Conservation (phyloP, 2,329 filamentous ascomycete species). For the Colletotrichum spinosum region DNA sequence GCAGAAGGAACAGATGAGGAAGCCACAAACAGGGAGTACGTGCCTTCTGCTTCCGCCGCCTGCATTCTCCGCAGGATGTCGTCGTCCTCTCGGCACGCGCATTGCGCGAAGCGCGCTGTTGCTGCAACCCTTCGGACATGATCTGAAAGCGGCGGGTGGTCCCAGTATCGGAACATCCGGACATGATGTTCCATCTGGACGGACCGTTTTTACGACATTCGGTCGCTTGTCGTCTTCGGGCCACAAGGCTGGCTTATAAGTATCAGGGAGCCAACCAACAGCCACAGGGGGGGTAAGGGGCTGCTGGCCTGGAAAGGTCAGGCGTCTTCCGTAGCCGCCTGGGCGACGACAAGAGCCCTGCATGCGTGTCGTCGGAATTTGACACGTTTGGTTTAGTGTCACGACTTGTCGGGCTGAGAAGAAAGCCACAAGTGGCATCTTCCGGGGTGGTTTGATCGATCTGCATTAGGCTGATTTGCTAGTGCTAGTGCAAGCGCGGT, state of each 20-base stretch:
- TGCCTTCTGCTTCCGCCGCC: constrained; percentile 65
- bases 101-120: constrained; percentile 41
- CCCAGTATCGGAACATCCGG: constrained; percentile 13
- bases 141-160: constrained; percentile 26
- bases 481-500: constrained; percentile 5
- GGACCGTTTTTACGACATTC: constrained; percentile 18
- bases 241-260: constrained; percentile 34
- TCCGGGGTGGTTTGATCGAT: constrained; percentile 27
- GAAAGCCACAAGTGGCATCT: constrained; percentile 32
- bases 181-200: constrained; percentile 26
- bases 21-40: constrained; percentile 13
- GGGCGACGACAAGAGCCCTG: constrained; percentile 26
- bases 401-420: constrained; percentile 16
- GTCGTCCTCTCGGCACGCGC: constrained; percentile 49
- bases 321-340: constrained; percentile 1
- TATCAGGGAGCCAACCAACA: background rate
- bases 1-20: background rate
- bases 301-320: background rate
- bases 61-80: constrained; percentile 63
- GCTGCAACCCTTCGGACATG: constrained; percentile 52
- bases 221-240: background rate
- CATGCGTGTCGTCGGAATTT: constrained; percentile 28
- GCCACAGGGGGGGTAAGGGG: no score
- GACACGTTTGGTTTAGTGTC: constrained; percentile 33
- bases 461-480: constrained; percentile 30